Base-by-base conservation (phyloP, 148 eudicot species). In the Limonium bicolor region DNA sequence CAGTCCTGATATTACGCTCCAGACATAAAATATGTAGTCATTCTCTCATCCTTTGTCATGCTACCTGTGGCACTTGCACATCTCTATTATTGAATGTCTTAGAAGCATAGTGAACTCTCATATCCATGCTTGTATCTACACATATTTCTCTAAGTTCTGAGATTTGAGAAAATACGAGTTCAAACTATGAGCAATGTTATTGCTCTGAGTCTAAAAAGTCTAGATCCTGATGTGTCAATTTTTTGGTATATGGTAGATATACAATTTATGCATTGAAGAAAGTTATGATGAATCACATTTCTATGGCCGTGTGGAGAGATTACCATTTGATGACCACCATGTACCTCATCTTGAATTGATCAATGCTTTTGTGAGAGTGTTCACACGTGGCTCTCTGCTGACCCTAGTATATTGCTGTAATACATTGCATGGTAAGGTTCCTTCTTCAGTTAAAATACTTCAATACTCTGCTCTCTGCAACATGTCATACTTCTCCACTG, bases 281-380 rank as follows among this genome's bases (percentile, higher is more conserved):
- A 23, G 46, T 21, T 77, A 77, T 51, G 76, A 77, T 47, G 53
- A 72, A 27, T 69, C 69, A 31, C 76, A 69, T 58, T 77, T 77
- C 63, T 53, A 72, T 58, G 79, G 76, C 7, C 62, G 66, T 6
- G 73, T 73, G 37, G 85, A 69, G 66, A 73, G 58, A 38, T 72
- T 55, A 42, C 79, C 85, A 5, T 60, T 77, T 47, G 85, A 77
- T 36, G 80, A 77, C 58, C 72, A 77, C 42, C 85, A 73, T 36
- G 80, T 77, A 20, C 74, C 85, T 19, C 63, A 70, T 8, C 57
- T 77, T 15, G 26, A 56, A 18, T 59, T 66, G 63, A 50, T 77
- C 59, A 64, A 70, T 60, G 56, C 51, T 7, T 69, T 77, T 77
- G 85, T 67, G 77, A 77, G 56, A 69, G 64, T 58, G 74, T 73